phyloP scores from a whole-genome alignment of 768 basidiomycete genomes.

The Leccinum incarnatum region DNA sequence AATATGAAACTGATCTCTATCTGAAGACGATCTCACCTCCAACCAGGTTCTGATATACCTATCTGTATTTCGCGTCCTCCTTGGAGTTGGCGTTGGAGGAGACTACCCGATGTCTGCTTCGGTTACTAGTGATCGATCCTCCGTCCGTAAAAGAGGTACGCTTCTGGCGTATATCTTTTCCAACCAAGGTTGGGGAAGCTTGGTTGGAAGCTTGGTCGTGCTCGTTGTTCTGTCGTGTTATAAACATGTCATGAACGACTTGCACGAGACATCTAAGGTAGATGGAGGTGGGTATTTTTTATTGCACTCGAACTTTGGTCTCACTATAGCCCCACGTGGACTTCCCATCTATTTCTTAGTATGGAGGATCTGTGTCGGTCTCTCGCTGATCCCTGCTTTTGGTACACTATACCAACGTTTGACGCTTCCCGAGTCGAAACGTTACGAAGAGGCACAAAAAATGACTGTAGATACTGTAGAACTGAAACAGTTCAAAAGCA shows the following conservation, averaged over 20 bases:
- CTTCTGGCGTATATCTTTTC: constrained; percentile 77
- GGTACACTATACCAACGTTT: constrained; percentile 74
- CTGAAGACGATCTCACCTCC: constrained; percentile 48
- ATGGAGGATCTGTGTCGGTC: constrained; percentile 73
- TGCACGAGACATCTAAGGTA: constrained; percentile 58
- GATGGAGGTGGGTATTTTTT: constrained; percentile 54
- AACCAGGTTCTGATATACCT: constrained; percentile 59
- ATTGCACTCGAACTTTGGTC: neutral
- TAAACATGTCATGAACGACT: constrained; percentile 58
- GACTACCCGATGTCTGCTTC: constrained; percentile 79
- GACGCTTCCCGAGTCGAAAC: constrained; percentile 66
- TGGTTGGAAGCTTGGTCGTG: constrained; percentile 59
- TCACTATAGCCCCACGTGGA: neutral
- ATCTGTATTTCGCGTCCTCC: constrained; percentile 62
- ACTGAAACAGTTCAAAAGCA: constrained; percentile 31
- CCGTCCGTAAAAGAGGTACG: constrained; percentile 63
- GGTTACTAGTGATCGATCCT: constrained; percentile 64
- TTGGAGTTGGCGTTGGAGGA: constrained; percentile 77
- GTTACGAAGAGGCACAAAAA: constrained; percentile 44
- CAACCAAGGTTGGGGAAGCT: constrained; percentile 76
- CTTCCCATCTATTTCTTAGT: constrained; percentile 32
- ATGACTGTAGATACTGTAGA: constrained; percentile 28
- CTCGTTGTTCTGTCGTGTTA: constrained; percentile 65
- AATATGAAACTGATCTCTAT: constrained; percentile 1
- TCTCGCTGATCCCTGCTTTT: constrained; percentile 74